Percentiles rank a stretch among this genome's conserved stretches.
Evolutionary conservation across 2,329 filamentous ascomycete species (phyloP).

Genomic region (Dactylellina parvicollis): DNA sequence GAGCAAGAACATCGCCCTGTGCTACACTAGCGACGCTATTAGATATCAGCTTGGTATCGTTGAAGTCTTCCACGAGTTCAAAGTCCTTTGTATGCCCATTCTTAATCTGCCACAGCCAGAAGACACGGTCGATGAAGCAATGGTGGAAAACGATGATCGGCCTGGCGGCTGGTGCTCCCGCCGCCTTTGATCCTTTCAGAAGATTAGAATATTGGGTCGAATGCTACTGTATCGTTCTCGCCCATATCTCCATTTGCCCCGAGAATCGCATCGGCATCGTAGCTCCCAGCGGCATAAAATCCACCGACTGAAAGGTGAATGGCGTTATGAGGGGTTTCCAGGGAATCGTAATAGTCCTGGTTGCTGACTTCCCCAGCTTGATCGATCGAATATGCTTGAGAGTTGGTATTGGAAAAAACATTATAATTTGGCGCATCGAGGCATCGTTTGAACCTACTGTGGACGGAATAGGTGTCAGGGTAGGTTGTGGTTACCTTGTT

Average conservation of each 20-base stretch:
- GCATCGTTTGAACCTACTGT: slow-evolving; percentile 52
- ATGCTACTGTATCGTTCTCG: slow-evolving; percentile 60
- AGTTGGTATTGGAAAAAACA: slow-evolving; percentile 60
- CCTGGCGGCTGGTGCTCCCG: no score
- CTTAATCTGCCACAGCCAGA: slow-evolving; percentile 59
- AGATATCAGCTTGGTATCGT: background rate
- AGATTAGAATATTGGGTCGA: slow-evolving; percentile 61
- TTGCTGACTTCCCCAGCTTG: slow-evolving; percentile 33
- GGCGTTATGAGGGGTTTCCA: slow-evolving; percentile 58
- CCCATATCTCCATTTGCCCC: slow-evolving; percentile 60
- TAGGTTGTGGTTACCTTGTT: background rate
- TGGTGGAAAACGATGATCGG: slow-evolving; percentile 60
- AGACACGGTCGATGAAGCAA: slow-evolving; percentile 59
- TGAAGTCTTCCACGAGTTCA: background rate
- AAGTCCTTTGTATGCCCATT: slow-evolving; percentile 13
- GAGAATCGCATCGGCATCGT: slow-evolving; percentile 39
- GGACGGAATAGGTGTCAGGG: slow-evolving; percentile 32
- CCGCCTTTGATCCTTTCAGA: no score
- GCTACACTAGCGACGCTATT: slow-evolving; percentile 3
- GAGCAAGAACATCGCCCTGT: slow-evolving; percentile 15
- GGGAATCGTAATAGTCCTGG: slow-evolving; percentile 48
- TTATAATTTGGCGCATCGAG: slow-evolving; percentile 60
- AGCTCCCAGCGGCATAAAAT: slow-evolving; percentile 37
- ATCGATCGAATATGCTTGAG: slow-evolving; percentile 55
- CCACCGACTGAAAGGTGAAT: slow-evolving; percentile 59